Evolutionary conservation across 2,329 filamentous ascomycete species (phyloP), one percentile per base, ranked within the genome.

Genomic region (Xylariaceae sp.): DNA sequence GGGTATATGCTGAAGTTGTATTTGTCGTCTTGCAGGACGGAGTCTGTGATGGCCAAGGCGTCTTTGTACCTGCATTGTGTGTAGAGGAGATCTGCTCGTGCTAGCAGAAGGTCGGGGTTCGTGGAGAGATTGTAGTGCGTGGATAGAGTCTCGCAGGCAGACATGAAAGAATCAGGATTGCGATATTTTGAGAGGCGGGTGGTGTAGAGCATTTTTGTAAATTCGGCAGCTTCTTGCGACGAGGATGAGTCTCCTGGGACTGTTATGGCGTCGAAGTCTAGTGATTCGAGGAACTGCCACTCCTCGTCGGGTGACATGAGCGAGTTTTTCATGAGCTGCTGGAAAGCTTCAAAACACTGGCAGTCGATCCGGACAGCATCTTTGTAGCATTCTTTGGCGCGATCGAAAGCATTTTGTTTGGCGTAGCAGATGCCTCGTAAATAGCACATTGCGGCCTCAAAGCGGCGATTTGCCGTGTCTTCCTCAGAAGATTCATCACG

Each of bases 371-470:
- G 84, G 41, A 97, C 90, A 2, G 94, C 94, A 62, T 95, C 90
- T 73, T 96, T 97, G 77, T 97, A 99, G 72, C 94, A 97, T 62
- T 97, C 91, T 68, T 96, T 96, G 45, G 94, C 94, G 32, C 90
- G 85, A 67, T 99, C 94, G 62, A 97, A 97, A 22, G 92, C 89
- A 68, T 97, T 99, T 68, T 96, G 89, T 70, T 96, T 96, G 6
- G 94, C 91, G 66, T 90, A 96, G 75, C 95, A 97, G 44, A 96
- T 80, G 5, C 94, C 94, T 19, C 94, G 80, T 45, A 99, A 74
- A 67, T 95, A 96, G 72, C 94, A 99, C 91, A 99, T 99, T 64
- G 87, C 90, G 0, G 94, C 94, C 71, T 99, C 92, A 61, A 94
- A 95, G 52, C 89, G 86, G 51, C 95, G 76, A 64, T 87, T 89